Evolutionary conservation across 2,329 filamentous ascomycete genomes (phyloP), one percentile per base, ranked within the genome.

Genomic region (Lasiodiplodia citricola): DNA sequence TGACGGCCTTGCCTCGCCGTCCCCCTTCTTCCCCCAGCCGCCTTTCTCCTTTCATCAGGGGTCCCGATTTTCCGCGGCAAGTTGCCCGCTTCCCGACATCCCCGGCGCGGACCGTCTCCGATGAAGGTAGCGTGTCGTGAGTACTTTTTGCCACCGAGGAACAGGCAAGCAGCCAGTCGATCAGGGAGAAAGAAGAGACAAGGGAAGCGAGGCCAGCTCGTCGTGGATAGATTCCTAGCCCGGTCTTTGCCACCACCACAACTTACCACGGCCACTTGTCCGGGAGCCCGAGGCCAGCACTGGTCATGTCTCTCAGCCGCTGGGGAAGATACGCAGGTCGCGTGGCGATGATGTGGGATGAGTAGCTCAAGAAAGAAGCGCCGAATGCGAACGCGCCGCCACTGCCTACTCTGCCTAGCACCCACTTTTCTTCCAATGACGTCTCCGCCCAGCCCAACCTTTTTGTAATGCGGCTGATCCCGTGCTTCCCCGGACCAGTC

Each of bases 91-190:
- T 37, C 35, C 60, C 60, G 47, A 31, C 60, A 28, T 64, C 60
- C 60, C 60, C 60, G 60, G 60, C n/a, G 44, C 60, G 60, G 44
- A 23, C 60, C 60, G 44, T 35, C 28, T 37, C 58, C 44, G 44
- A 14, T 11, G 44, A 18, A 47, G n/a, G n/a, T 21, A 47, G 44
- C 18, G 44, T n/a, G 31, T 18, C 28, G 54, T 23, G 7, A 23
- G 23, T 10, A 47, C 23, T 11, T 14, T 21, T 62, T 41, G 57
- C 57, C 57, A 62, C 57, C 57, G 3, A 23, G 28, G 28, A n/a
- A n/a, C 38, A 38, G n/a, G n/a, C 11, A 10, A 10, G 44, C 21
- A 18, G 44, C 44, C 21, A n/a, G 44, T 11, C 16, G 41, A 35
- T 35, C 31, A 35, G 8, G 31, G 31, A 10, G 31, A 10, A 28